Evolutionary conservation across 2,329 filamentous ascomycete species (phyloP).

Genomic region (Aureobasidium sp.): DNA sequence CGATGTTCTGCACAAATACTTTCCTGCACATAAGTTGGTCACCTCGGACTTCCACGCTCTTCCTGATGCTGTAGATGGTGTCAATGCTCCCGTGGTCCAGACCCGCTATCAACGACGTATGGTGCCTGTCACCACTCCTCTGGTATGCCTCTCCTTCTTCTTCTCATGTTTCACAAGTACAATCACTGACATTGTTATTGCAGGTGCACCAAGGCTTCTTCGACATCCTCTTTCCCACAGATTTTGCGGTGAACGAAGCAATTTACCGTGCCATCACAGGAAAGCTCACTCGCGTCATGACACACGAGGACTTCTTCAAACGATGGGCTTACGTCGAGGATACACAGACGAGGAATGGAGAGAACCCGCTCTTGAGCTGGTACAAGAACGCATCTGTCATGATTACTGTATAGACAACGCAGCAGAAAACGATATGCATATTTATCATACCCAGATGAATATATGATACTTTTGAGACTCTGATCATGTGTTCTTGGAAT

Average conservation of each 20-base stretch:
- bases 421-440: too few species aligned
- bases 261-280: slow-evolving; percentile 95
- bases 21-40: slow-evolving; percentile 89
- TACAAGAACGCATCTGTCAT: slow-evolving; percentile 86
- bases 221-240: slow-evolving; percentile 98
- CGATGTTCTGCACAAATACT: slow-evolving; percentile 86
- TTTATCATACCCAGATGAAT: too few species aligned
- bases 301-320: slow-evolving; percentile 91
- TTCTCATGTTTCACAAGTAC: neutral
- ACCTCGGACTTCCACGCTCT: slow-evolving; percentile 92
- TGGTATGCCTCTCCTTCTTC: slow-evolving; percentile 65
- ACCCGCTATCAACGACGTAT: slow-evolving; percentile 89
- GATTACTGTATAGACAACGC: slow-evolving; percentile 20
- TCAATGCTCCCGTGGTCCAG: slow-evolving; percentile 97
- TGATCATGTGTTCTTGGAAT: slow-evolving; percentile 52
- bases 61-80: slow-evolving; percentile 82
- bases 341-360: slow-evolving; percentile 87
- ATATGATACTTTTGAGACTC: too few species aligned
- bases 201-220: slow-evolving; percentile 99
- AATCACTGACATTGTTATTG: neutral
- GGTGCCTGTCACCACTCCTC: slow-evolving; percentile 89
- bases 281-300: slow-evolving; percentile 85
- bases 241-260: slow-evolving; percentile 91
- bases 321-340: slow-evolving; percentile 93
- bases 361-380: slow-evolving; percentile 93